A percentile compares a stretch with the other conserved stretches of the same genome.
These are phyloP conservation scores for Artemisia argyi DNA, from an alignment of 129 eudicot genomes.

Conservation along the genomic window DNA sequence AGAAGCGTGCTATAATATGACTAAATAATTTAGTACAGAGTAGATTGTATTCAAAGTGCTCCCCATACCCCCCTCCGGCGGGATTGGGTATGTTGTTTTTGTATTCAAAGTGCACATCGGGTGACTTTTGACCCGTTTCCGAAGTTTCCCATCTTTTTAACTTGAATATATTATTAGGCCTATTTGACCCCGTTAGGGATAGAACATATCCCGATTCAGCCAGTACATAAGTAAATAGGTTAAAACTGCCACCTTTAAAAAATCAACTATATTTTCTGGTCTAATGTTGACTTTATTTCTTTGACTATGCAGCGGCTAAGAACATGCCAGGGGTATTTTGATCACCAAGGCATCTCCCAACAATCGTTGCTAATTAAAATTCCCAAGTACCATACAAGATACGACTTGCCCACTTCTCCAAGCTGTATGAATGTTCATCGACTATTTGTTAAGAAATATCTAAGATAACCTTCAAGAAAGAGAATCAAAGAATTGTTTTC, in stretches of 20 bases:
- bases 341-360: constrained; percentile 70
- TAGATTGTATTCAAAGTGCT: not conserved
- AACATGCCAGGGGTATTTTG: constrained; percentile 73
- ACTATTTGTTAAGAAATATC: constrained; percentile 11
- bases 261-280: constrained; percentile 10
- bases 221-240: not conserved
- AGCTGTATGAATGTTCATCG: constrained; percentile 9
- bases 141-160: not conserved
- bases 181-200: not conserved
- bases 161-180: not conserved
- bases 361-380: constrained; percentile 70
- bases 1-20: too few relatives aligned
- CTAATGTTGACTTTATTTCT: constrained; percentile 6
- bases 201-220: not conserved
- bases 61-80: not conserved
- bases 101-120: not conserved
- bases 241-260: not conserved
- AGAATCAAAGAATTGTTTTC: constrained; percentile 1
- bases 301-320: constrained; percentile 53
- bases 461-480: constrained; percentile 16
- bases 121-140: not conserved
- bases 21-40: too few relatives aligned
- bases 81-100: not conserved
- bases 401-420: constrained; percentile 68
- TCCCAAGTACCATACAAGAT: constrained; percentile 79